Evolutionary conservation across 23 red algal species (phyloP).

Genomic region (Agarophyton chilense): DNA sequence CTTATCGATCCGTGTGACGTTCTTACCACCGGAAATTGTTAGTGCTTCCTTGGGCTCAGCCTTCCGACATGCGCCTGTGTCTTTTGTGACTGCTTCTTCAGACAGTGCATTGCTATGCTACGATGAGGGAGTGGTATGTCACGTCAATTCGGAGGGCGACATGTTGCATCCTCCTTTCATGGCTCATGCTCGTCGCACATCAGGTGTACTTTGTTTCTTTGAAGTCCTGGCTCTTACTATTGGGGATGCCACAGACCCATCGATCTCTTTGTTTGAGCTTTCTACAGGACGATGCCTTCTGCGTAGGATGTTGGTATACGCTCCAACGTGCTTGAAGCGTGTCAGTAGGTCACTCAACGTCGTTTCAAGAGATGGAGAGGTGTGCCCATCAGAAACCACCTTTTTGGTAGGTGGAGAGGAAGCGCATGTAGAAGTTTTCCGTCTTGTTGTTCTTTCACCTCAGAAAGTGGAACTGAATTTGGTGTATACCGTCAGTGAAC

Average conservation of each 20-base stretch:
- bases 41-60: conserved; percentile 2
- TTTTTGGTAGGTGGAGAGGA: conserved; percentile 61
- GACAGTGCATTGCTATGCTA: background rate
- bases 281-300: conserved; percentile 35
- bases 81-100: background rate
- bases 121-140: conserved; percentile 5
- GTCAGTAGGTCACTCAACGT: conserved; percentile 7
- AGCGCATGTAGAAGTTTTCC: conserved; percentile 38
- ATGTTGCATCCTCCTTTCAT: conserved; percentile 10
- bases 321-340: conserved; percentile 12
- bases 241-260: conserved; percentile 48
- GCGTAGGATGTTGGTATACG: conserved; percentile 37
- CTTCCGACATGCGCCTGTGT: background rate
- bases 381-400: conserved; percentile 51
- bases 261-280: conserved; percentile 37
- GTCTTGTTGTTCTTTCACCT: conserved; percentile 36
- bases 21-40: background rate
- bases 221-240: conserved; percentile 28
- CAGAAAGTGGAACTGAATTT: conserved; percentile 40
- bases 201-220: conserved; percentile 24
- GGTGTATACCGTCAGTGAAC: conserved; percentile 39
- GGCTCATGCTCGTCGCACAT: conserved; percentile 22
- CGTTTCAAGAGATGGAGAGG: background rate
- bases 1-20: background rate
- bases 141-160: background rate